phyloP scores from a whole-genome alignment of 2,329 filamentous ascomycete species.

The Cercospora sesami region DNA sequence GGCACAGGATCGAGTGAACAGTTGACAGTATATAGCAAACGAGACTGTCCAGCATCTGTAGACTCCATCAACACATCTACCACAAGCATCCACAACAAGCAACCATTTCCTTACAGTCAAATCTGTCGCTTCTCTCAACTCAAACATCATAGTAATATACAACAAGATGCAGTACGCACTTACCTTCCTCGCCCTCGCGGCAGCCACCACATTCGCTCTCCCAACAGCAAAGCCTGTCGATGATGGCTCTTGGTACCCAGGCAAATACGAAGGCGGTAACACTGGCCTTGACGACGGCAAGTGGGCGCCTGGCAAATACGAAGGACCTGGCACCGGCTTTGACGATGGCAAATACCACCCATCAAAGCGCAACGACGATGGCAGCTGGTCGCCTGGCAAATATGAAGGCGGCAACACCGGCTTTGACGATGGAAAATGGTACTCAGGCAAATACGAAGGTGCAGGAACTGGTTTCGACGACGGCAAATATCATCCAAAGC shows the following conservation, averaged over 20 bases:
- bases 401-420: not conserved
- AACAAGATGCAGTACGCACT: conserved; percentile 5
- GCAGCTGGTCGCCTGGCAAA: not conserved
- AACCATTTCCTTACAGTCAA: not conserved
- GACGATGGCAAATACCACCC: not conserved
- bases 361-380: not conserved
- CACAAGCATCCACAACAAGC: not conserved
- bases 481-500: not conserved
- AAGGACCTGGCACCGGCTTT: not conserved
- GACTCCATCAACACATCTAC: conserved; percentile 3
- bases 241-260: conserved; percentile 1
- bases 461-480: not conserved
- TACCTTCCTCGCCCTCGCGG: conserved; percentile 1
- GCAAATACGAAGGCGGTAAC: conserved; percentile 3
- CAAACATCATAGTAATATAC: not conserved
- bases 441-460: not conserved
- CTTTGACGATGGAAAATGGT: not conserved
- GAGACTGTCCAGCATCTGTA: not conserved
- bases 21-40: not conserved
- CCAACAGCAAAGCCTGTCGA: not conserved
- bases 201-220: conserved; percentile 1
- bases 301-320: not conserved
- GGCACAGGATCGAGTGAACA: not conserved
- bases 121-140: not conserved
- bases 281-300: conserved; percentile 6